Base-by-base conservation (phyloP, 2,329 filamentous ascomycete species). In the Fusarium tupiense region DNA sequence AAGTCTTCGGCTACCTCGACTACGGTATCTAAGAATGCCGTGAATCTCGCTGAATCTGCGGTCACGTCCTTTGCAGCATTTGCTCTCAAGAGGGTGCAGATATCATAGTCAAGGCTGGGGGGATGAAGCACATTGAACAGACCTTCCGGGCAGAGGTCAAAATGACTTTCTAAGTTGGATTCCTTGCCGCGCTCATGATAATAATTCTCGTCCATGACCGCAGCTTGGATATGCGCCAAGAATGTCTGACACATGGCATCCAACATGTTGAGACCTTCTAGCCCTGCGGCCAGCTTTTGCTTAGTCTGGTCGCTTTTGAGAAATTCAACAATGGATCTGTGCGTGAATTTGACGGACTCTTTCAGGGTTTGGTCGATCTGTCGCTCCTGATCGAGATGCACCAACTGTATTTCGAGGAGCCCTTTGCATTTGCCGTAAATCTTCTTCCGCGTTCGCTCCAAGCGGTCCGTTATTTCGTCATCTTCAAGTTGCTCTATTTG, bases 241-340 rank as follows among this genome's bases (percentile, higher is more conserved):
- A 49, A 31, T 0, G 46, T 49, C 9, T 49, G 46, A 11, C 46
- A 49, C 0, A 49, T 16, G 3, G 20, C 4, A 31, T 49, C 46
- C 0, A 49, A 31, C 0, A 49, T 8, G 2, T 31, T 13, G 2
- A 49, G 13, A 6, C 26, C 9, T 49, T 6, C 4, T 11, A 49
- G 12, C 9, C 8, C 26, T 0, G 9, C 13, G 1, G 2, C 0
- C 0, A 49, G 0, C 0, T 4, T 11, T 6, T 16, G 13, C 46
- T 3, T 49, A 2, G 26, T 49, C 6, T 31, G 26, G 26, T 31
- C 46, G 20, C 4, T 49, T 16, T 29, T 1, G 1, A 49, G 46
- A 17, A 31, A 49, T 12, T 49, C 46, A 17, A 31, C 0, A 4
- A 49, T 29, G 0, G 46, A 49, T 2, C 26, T 3, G 4, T 49